Percentiles rank a stretch among this genome's conserved stretches.
phyloP scores from a whole-genome alignment of 73 alveolate genomes.

The Uronychia setigera region DNA sequence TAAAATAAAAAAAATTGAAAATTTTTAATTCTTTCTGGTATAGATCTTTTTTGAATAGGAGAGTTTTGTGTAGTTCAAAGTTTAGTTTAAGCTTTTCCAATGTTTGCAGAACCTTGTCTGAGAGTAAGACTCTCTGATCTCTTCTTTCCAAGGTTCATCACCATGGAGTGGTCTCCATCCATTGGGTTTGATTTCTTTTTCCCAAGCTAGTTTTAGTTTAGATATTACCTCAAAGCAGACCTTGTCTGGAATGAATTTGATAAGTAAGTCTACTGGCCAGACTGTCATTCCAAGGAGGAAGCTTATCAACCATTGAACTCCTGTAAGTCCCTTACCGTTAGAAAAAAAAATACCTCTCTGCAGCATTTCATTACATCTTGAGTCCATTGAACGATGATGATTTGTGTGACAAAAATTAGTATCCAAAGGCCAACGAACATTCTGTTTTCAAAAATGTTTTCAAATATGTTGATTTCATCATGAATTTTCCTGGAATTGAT shows the following conservation, averaged over 20 bases:
- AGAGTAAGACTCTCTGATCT: too few relatives aligned
- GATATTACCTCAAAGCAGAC: constrained; percentile 14
- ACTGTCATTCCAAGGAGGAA: constrained; percentile 26
- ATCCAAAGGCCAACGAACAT: constrained; percentile 27
- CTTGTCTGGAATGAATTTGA: constrained; percentile 27
- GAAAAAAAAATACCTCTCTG: too few relatives aligned
- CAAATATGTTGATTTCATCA: constrained; percentile 75
- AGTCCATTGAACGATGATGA: not conserved
- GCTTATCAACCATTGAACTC: constrained; percentile 31
- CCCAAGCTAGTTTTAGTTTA: too few relatives aligned
- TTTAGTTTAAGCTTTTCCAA: too few relatives aligned
- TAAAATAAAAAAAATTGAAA: too few relatives aligned
- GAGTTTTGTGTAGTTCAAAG: too few relatives aligned
- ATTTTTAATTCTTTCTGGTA: too few relatives aligned
- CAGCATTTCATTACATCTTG: not conserved
- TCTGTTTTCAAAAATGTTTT: constrained; percentile 74
- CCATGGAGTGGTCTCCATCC: too few relatives aligned
- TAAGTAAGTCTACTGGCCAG: constrained; percentile 25
- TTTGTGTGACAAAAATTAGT: not conserved
- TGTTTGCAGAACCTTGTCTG: too few relatives aligned
- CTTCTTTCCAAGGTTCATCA: too few relatives aligned
- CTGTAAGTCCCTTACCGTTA: constrained; percentile 7
- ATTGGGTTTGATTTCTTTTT: not conserved
- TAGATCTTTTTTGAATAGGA: too few relatives aligned
- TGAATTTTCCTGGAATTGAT: constrained; percentile 84